Base-by-base conservation (phyloP, 768 basidiomycete species). In the Russula sp. region DNA sequence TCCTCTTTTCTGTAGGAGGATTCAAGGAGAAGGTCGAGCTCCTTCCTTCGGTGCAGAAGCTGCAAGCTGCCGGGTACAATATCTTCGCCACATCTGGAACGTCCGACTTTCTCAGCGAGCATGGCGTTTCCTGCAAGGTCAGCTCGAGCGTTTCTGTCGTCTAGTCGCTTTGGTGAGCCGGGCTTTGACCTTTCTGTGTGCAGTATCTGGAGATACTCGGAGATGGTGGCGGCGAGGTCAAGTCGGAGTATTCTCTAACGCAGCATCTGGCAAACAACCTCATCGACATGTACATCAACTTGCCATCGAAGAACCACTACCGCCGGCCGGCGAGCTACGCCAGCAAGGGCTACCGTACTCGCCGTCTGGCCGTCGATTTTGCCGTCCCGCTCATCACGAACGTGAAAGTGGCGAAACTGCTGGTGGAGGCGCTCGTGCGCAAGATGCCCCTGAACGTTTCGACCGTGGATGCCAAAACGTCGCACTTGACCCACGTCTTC, bases 211-310 rank as follows among this genome's bases (percentile, higher is more conserved):
- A 98, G 71, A 88, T 89, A 4, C 80, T 98, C 39, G 85, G 83
- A 4, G 91, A 90, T 59, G 84, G 82, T 61, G 87, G 84, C 71
- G 77, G 78, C 44, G 86, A 86, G 66, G 91, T 95, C 74, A 99
- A 99, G 75, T 91, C 93, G 3, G 97, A 98, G 73, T 99, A 98
- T 74, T 98, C 97, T 0, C 79, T 99, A 62, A 94, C 92, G 4
- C 94, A 97, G 74, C 97, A 99, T 78, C 78, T 99, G 65, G 92
- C 91, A 39, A 96, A 96, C 75, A 94, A 95, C 75, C 78, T 97
- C 69, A 99, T 99, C 73, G 97, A 99, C 76, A 91, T 98, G 86
- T 99, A 98, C 75, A 96, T 99, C 84, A 99, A 99, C 75, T 79
- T 99, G 68, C 97, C 97, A 2, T 98, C 96, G 45, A 97, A 94